Conservation (phyloP, 2,329 filamentous ascomycete species). For the Aspergillus versicolor region DNA sequence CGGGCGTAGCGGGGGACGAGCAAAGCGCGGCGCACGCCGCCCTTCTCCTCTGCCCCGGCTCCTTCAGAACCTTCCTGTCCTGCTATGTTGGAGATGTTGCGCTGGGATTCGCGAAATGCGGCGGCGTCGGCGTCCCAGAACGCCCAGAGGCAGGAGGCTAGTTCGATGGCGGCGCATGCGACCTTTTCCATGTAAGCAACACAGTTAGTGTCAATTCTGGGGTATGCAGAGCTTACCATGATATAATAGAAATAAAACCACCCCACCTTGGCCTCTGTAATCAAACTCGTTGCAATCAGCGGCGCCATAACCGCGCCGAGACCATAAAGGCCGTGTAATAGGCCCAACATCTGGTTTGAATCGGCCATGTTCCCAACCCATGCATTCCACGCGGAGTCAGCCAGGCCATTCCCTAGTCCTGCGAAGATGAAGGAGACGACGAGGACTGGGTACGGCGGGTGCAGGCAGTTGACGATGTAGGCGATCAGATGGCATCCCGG, state of each 20-base stretch:
- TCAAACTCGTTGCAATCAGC: conserved; percentile 70
- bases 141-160: conserved; percentile 17
- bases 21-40: conserved; percentile 11
- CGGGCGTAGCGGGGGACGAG: conserved; percentile 11
- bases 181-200: conserved; percentile 10
- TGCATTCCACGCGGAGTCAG: conserved; percentile 59
- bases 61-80: not conserved
- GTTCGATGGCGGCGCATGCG: conserved; percentile 27
- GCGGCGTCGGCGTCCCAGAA: conserved; percentile 16
- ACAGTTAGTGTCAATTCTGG: too few relatives aligned
- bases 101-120: not conserved
- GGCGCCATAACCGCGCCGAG: conserved; percentile 69
- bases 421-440: conserved; percentile 42
- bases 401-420: conserved; percentile 43
- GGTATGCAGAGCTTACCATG: conserved; percentile 54
- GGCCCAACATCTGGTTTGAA: conserved; percentile 71
- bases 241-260: conserved; percentile 79
- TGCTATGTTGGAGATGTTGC: not conserved
- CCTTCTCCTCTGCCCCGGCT: not conserved
- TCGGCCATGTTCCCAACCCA: conserved; percentile 71
- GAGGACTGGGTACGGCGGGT: conserved; percentile 44
- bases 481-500: conserved; percentile 49
- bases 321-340: conserved; percentile 73
- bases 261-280: conserved; percentile 58
- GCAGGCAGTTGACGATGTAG: conserved; percentile 37